Conservation (phyloP, 306 rosid genomes). For the Macrotyloma uniflorum region DNA sequence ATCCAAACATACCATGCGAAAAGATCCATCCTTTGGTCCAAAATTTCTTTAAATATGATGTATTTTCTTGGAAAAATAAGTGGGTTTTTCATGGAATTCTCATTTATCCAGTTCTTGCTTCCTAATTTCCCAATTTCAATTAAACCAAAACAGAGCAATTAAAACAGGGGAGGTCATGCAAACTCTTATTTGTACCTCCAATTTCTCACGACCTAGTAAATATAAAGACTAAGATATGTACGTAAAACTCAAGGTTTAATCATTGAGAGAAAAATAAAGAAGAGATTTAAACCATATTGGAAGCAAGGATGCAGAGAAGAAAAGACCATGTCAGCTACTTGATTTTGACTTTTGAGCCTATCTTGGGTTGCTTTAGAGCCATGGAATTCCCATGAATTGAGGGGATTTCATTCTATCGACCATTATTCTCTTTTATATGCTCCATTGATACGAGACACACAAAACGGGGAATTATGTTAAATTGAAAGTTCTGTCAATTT, state of each 20-base stretch:
- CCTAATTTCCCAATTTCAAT: constrained; percentile 12
- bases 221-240: not conserved
- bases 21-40: constrained; percentile 36
- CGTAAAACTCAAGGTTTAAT: not conserved
- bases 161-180: constrained; percentile 36
- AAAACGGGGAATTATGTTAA: not conserved
- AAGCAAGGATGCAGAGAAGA: not conserved
- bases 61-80: constrained; percentile 39
- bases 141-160: constrained; percentile 47
- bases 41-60: constrained; percentile 1
- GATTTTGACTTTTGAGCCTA: not conserved
- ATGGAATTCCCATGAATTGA: not conserved
- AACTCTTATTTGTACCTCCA: constrained; percentile 49
- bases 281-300: not conserved
- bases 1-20: constrained; percentile 46
- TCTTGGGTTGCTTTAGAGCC: constrained; percentile 1
- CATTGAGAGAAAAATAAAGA: not conserved
- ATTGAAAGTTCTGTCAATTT: constrained; percentile 8
- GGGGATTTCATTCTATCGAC: not conserved
- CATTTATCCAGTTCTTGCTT: not conserved
- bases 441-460: not conserved
- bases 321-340: not conserved
- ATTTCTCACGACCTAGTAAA: not conserved
- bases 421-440: not conserved
- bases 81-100: not conserved